Conservation (phyloP, 2,329 filamentous ascomycete genomes). For the Xylaria sp. region DNA sequence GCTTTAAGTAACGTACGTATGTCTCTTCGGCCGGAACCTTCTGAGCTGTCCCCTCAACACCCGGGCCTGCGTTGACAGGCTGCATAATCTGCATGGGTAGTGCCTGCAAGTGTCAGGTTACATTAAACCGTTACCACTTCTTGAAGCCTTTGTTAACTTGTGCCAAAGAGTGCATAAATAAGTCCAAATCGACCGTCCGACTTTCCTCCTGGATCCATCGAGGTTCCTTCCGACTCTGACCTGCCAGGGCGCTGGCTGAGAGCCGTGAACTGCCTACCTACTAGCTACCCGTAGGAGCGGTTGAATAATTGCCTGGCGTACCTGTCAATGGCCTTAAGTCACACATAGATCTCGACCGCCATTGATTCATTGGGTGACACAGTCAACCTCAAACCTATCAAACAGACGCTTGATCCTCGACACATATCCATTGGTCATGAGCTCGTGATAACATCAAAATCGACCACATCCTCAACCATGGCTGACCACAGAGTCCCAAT, state of each 20-base stretch:
- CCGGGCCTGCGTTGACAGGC: too few relatives aligned
- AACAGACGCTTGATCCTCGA: constrained; percentile 18
- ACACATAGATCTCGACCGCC: constrained; percentile 2
- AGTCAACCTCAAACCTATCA: constrained; percentile 13
- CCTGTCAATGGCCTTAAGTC: background rate
- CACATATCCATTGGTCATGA: constrained; percentile 22
- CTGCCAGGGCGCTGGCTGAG: background rate
- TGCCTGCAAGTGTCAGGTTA: background rate
- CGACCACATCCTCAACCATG: constrained; percentile 35
- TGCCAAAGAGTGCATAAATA: background rate
- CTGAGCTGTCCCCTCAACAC: background rate
- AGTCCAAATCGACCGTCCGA: background rate
- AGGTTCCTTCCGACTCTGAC: background rate
- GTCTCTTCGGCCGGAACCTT: background rate
- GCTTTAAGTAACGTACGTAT: background rate
- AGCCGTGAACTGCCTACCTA: background rate
- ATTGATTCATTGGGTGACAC: constrained; percentile 14
- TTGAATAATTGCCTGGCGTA: background rate
- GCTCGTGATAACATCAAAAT: constrained; percentile 19
- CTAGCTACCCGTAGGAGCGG: background rate
- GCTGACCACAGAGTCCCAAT: constrained; percentile 45
- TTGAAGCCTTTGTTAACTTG: background rate
- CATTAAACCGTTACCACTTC: background rate
- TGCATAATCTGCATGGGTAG: background rate
- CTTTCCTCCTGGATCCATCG: background rate